Evolutionary conservation across 768 basidiomycete species (phyloP).

Genomic region (Jaapia argillacea): DNA sequence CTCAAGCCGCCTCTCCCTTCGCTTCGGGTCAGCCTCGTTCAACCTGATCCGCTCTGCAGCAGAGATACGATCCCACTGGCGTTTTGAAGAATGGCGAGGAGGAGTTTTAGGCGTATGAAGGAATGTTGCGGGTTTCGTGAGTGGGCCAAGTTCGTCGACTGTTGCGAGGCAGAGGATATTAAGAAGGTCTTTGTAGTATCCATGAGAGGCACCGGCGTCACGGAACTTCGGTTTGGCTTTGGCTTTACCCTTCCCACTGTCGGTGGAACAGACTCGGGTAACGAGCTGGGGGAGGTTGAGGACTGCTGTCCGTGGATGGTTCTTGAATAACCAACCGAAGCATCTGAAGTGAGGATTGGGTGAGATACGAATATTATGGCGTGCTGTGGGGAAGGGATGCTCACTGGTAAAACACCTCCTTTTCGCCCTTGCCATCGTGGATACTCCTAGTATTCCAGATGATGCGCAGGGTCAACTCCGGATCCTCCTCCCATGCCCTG

Average conservation of each 20-base stretch:
- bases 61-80: background rate
- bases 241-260: too few species aligned
- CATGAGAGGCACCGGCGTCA: constrained; percentile 30
- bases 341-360: constrained; percentile 21
- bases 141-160: constrained; percentile 31
- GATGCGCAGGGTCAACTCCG: constrained; percentile 45
- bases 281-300: constrained; percentile 45
- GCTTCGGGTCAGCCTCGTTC: background rate
- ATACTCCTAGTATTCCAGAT: constrained; percentile 66
- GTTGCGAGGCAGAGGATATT: constrained; percentile 57
- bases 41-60: background rate
- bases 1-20: background rate
- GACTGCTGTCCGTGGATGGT: constrained; percentile 65
- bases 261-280: constrained; percentile 42
- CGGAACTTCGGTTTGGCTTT: constrained; percentile 14
- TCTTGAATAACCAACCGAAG: constrained; percentile 58
- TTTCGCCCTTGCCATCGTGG: constrained; percentile 57
- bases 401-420: constrained; percentile 48
- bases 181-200: constrained; percentile 70
- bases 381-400: too few species aligned
- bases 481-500: constrained; percentile 49
- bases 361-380: too few species aligned
- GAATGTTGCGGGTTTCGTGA: background rate
- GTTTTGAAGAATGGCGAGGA: background rate
- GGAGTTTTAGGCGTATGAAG: background rate